These are phyloP conservation scores for Pseudopithomyces maydicus DNA, from an alignment of 2,329 filamentous ascomycete species.

Conservation along the genomic window DNA sequence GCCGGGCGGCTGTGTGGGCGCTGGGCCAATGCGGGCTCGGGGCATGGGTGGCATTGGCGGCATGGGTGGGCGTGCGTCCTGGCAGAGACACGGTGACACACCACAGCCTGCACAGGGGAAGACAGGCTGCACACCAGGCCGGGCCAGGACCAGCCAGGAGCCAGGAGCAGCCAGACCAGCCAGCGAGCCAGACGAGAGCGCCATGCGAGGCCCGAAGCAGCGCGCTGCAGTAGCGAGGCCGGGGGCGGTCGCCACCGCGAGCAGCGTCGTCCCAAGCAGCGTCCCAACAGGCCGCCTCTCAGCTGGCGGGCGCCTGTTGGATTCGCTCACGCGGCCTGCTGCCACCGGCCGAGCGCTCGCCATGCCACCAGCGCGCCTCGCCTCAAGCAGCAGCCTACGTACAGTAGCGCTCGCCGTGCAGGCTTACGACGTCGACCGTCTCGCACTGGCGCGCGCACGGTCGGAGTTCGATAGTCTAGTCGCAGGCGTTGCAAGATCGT, in stretches of 20 bases:
- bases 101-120: neutral
- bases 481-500: neutral
- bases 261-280: neutral
- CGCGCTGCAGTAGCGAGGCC: neutral
- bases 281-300: neutral
- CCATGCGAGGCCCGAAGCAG: neutral
- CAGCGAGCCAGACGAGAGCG: neutral
- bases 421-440: conserved; percentile 10
- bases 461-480: conserved; percentile 40
- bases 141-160: no score
- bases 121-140: no score
- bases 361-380: conserved; percentile 21
- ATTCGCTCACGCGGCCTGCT: conserved; percentile 8
- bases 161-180: no score
- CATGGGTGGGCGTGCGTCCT: no score
- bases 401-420: conserved; percentile 1
- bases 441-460: conserved; percentile 18
- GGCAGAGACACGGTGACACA: conserved; percentile 25
- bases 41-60: conserved; percentile 21
- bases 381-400: conserved; percentile 34
- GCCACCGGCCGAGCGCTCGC: conserved; percentile 13
- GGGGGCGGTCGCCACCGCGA: neutral
- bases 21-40: conserved; percentile 21
- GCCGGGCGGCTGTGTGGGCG: conserved; percentile 1
- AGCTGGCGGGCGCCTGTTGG: neutral